Percentiles rank a stretch among this genome's conserved stretches.
Conservation (phyloP, 805 yeast genomes). For the Sungouiella thailandica region DNA sequence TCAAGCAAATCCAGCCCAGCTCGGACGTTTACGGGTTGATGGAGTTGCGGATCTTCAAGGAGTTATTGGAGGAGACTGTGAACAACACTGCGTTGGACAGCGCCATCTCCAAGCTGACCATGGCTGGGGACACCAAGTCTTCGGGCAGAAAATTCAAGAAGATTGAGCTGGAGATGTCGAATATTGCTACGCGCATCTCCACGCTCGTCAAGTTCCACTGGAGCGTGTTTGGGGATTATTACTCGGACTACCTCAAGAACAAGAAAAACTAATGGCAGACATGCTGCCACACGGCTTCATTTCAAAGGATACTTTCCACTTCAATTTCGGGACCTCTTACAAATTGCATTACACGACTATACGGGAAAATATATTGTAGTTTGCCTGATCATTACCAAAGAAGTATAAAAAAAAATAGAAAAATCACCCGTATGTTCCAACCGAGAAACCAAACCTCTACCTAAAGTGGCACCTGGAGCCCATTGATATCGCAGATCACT, state of each 20-base stretch:
- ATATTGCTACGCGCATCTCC: slow-evolving; percentile 54
- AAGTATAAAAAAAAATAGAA: no score
- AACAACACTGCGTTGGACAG: slow-evolving; percentile 12
- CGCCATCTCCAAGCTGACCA: neutral
- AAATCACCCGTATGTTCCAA: no score
- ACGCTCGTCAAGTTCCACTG: slow-evolving; percentile 74
- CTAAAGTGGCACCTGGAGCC: no score
- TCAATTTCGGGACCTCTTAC: neutral
- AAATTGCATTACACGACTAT: no score
- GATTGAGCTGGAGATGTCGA: slow-evolving; percentile 44
- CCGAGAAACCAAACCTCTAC: no score
- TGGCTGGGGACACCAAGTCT: slow-evolving; percentile 3
- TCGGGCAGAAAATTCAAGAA: slow-evolving; percentile 8
- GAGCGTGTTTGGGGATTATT: slow-evolving; percentile 75
- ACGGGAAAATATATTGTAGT: no score
- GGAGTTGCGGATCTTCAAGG: slow-evolving; percentile 61
- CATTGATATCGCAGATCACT: slow-evolving; percentile 9
- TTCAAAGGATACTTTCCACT: no score
- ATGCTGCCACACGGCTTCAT: neutral
- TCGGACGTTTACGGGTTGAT: slow-evolving; percentile 71
- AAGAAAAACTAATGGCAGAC: neutral
- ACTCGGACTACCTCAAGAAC: slow-evolving; percentile 33
- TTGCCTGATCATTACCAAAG: no score
- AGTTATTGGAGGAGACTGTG: slow-evolving; percentile 36
- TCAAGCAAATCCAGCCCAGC: slow-evolving; percentile 80